Base-by-base conservation (phyloP, 805 yeast species). In the Spathaspora arborariae region DNA sequence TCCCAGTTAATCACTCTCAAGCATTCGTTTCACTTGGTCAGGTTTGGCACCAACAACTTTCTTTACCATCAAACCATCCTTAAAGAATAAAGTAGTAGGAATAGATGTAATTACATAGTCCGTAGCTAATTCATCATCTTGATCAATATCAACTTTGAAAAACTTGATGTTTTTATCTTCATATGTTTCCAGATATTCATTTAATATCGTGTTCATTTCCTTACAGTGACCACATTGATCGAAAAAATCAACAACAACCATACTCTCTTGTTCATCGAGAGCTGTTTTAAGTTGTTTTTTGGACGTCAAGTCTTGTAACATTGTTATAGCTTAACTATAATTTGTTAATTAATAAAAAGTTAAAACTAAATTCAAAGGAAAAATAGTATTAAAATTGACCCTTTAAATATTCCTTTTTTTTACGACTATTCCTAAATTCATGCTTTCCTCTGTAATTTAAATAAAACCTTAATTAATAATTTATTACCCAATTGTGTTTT, bases 221-320 rank as follows among this genome's bases (percentile, higher is more conserved):
- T 91, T 90, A 77, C 98, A 91, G 51, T 97, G 97, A 56, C 96
- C 96, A 70, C 98, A 91, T 96, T 97, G 90, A 51, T 89, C 82
- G 60, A 97, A 97, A 64, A 80, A 89, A 76, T 90, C 92, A 75
- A 92, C 97, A 54, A 91, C 87, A 57, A 92, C 37, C 47, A 47
- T 44, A 20, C 18, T 16, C 20, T 47, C 47, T n/a, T 47, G 24
- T n/a, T 41, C 38, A 20, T 39, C 41, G 20, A 47, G 40, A 22
- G 45, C 50, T 6, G 47, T 18, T 6, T 40, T 44, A 15, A 47
- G 41, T 33, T 47, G 47, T 37, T 47, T 47, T 33, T 40, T 47
- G 13, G 43, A 19, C 9, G 40, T 33, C 22, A 47, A 38, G 18
- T 46, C 42, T 38, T 47, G 45, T 24, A 47, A 45, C 50, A 47